Conservation (phyloP, 441 rosid genomes). For the Arabidopsis hybrid region DNA sequence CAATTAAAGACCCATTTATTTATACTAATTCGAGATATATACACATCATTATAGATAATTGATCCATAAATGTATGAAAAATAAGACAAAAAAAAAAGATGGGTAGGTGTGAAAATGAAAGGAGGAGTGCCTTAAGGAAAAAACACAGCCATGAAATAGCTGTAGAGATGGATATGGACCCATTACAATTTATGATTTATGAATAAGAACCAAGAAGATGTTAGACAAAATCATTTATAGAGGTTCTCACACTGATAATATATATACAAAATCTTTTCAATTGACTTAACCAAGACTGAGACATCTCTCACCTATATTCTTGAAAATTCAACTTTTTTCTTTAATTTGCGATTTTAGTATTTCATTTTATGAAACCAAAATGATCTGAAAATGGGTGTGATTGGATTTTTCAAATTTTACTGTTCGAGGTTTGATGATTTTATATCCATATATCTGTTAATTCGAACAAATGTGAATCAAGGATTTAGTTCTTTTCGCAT, state of each 20-base stretch:
- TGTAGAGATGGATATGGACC: slow-evolving; percentile 44
- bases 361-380: not conserved
- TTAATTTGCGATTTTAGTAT: not conserved
- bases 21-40: too few species aligned
- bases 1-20: too few species aligned
- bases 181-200: slow-evolving; percentile 38
- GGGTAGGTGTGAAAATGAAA: slow-evolving; percentile 39
- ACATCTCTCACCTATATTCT: slow-evolving; percentile 22
- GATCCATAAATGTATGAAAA: too few species aligned
- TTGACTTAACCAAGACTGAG: slow-evolving; percentile 14
- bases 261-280: not conserved
- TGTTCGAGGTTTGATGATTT: not conserved
- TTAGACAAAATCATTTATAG: slow-evolving; percentile 41
- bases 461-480: not conserved
- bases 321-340: not conserved
- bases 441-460: not conserved
- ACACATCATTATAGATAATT: too few species aligned
- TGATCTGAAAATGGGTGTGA: not conserved
- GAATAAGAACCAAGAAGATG: slow-evolving; percentile 26
- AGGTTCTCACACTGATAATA: slow-evolving; percentile 9
- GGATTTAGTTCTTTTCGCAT: not conserved
- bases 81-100: not conserved
- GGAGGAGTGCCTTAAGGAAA: slow-evolving; percentile 31
- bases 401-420: not conserved
- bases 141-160: slow-evolving; percentile 47